A percentile compares a stretch with the other conserved stretches of the same genome.
phyloP scores from a whole-genome alignment of 129 eudicot species.

The Chrysanthemum seticuspe region DNA sequence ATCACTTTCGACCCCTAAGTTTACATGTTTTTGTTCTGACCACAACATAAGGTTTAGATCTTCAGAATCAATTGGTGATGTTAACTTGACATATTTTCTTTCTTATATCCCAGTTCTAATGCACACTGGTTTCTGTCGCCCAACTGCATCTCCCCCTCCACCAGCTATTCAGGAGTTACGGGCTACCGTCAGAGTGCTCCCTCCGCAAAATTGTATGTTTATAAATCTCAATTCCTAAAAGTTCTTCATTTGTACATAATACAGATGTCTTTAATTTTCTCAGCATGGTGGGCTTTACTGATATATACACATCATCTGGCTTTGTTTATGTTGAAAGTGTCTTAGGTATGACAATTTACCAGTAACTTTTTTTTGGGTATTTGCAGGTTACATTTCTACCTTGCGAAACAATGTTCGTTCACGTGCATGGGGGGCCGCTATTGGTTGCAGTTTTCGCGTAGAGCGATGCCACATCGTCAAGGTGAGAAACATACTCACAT shows the following conservation, averaged over 20 bases:
- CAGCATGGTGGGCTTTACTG: no score
- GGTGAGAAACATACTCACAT: slow-evolving; percentile 36
- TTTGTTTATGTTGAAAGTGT: background rate
- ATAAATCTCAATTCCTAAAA: background rate
- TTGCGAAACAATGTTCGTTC: slow-evolving; percentile 95
- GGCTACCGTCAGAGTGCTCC: slow-evolving; percentile 78
- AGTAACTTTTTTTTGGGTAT: slow-evolving; percentile 1
- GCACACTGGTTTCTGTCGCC: slow-evolving; percentile 98
- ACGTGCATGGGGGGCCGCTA: slow-evolving; percentile 99
- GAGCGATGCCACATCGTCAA: slow-evolving; percentile 86
- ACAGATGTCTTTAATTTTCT: background rate
- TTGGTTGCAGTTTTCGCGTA: slow-evolving; percentile 91
- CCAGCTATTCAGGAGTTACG: slow-evolving; percentile 84
- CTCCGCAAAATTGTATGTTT: slow-evolving; percentile 89
- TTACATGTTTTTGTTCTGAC: background rate
- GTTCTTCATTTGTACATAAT: background rate
- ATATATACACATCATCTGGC: background rate
- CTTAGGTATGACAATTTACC: background rate
- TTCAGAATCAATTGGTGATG: background rate
- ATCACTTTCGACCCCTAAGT: background rate
- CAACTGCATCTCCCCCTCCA: slow-evolving; percentile 94
- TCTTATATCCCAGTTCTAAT: slow-evolving; percentile 61
- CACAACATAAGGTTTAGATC: background rate
- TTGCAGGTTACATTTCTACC: slow-evolving; percentile 79
- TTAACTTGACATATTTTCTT: slow-evolving; percentile 8